Evolutionary conservation across 768 basidiomycete genomes (phyloP), one percentile per base, ranked within the genome.

Genomic region (Pleurotus eryngii): DNA sequence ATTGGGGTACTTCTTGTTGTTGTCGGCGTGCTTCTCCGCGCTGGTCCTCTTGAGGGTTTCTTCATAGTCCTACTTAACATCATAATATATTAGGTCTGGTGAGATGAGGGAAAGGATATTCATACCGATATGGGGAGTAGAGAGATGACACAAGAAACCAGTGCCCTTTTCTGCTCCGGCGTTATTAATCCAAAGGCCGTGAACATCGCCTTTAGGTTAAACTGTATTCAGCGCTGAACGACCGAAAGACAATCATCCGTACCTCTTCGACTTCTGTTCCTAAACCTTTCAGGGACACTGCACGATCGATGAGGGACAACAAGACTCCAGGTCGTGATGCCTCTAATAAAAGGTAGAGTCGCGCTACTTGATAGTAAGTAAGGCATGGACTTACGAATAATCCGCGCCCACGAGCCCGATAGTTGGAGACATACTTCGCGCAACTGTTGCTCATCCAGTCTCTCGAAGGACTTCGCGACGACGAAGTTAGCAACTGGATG

Each of bases 401-500:
- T 65, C 60, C 82, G 92, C 54, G 67, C 71, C 81, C 89, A 83
- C 40, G 76, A 67, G 37, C 69, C 75, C 46, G 74, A 69, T 35
- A 95, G 74, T 64, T 94, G 91, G n/a, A 70, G 63, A 46, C 86
- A 78, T 14, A 83, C 76, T 4, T 72, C 75, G 1, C 69, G 68
- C 35, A 98, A 67, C 59, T 89, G 83, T 3, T 73, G 71, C 15
- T 70, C 74, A n/a, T 80, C 74, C 11, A 86, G 68, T 46, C 91
- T 77, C 49, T 83, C 83, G 24, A 95, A 61, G 0, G 87, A 90
- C 68, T 85, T 88, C 0, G 95, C 89, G 4, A 95, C 77, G 18
- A 98, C 95, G 64, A 94, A 99, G 67, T 98, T 99, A 11, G 92
- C 94, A 2, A 95, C 90, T 2, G 95, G 93, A 70, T 99, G 96